phyloP scores from a whole-genome alignment of 2,329 filamentous ascomycete genomes.

The Alternaria sp. region DNA sequence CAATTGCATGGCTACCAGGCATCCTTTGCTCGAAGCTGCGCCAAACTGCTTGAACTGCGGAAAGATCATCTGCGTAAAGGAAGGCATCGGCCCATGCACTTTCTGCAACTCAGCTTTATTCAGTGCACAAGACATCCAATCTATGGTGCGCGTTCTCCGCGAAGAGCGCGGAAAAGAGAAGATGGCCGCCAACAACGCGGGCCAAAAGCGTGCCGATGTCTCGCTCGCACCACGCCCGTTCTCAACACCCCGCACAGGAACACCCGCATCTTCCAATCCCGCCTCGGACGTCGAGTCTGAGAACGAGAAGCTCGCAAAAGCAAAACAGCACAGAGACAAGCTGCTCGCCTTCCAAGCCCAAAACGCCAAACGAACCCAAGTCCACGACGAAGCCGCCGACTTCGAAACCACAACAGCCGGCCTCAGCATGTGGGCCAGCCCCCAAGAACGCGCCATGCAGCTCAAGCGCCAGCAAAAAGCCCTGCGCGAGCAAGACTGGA shows the following conservation, averaged over 20 bases:
- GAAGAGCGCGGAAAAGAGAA: slow-evolving; percentile 87
- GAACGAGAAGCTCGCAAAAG: slow-evolving; percentile 69
- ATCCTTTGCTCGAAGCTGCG: slow-evolving; percentile 86
- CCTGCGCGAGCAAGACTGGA: slow-evolving; percentile 85
- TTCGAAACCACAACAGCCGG: slow-evolving; percentile 68
- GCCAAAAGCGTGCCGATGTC: slow-evolving; percentile 71
- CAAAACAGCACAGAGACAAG: slow-evolving; percentile 79
- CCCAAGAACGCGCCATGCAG: slow-evolving; percentile 80
- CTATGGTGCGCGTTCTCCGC: slow-evolving; percentile 82
- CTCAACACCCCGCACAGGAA: slow-evolving; percentile 46
- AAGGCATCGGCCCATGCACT: slow-evolving; percentile 92
- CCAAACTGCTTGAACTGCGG: slow-evolving; percentile 93
- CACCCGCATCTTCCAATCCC: slow-evolving; percentile 45
- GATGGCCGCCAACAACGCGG: slow-evolving; percentile 79
- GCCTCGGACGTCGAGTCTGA: slow-evolving; percentile 52
- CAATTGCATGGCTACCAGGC: slow-evolving; percentile 85
- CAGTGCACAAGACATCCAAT: slow-evolving; percentile 74
- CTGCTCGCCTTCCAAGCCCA: slow-evolving; percentile 83
- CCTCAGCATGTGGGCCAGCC: slow-evolving; percentile 81
- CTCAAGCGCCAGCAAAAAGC: slow-evolving; percentile 86
- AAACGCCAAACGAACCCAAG: slow-evolving; percentile 81
- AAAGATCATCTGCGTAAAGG: slow-evolving; percentile 93
- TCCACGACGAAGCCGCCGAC: slow-evolving; percentile 84
- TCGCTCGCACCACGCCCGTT: slow-evolving; percentile 67
- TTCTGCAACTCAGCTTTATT: slow-evolving; percentile 82